These are phyloP conservation scores for Avena atlantica DNA, from an alignment of 176 grass and related monocot species.

Conservation along the genomic window DNA sequence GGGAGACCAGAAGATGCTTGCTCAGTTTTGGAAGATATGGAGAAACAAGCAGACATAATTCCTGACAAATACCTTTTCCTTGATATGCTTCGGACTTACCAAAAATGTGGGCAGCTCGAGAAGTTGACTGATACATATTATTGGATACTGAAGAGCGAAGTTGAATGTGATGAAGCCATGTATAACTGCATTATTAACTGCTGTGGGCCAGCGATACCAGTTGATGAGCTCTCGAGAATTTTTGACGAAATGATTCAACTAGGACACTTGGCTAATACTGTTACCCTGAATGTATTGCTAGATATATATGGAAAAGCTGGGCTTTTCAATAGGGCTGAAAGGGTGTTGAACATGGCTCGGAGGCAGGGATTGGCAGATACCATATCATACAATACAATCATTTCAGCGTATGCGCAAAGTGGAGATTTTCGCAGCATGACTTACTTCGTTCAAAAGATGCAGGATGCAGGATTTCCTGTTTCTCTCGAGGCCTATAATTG, in stretches of 20 bases:
- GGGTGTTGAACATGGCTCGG: conserved; percentile 74
- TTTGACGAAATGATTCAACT: conserved; percentile 86
- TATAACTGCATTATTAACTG: conserved; percentile 98
- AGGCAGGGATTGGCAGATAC: conserved; percentile 71
- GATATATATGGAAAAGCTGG: conserved; percentile 85
- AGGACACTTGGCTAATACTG: conserved; percentile 60
- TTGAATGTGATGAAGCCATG: conserved; percentile 83
- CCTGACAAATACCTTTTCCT: conserved; percentile 89
- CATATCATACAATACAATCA: conserved; percentile 93
- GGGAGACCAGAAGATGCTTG: conserved; percentile 64
- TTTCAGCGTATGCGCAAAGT: conserved; percentile 71
- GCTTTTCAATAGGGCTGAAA: conserved; percentile 74
- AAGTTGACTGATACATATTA: conserved; percentile 87
- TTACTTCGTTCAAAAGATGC: conserved; percentile 72
- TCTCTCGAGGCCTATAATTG: conserved; percentile 83
- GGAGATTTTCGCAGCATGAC: conserved; percentile 72
- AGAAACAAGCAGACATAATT: conserved; percentile 80
- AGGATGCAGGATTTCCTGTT: conserved; percentile 66
- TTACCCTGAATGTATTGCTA: conserved; percentile 90
- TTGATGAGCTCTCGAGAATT: conserved; percentile 86
- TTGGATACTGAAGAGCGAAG: conserved; percentile 71
- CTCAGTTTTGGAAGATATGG: conserved; percentile 76
- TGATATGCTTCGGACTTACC: conserved; percentile 87
- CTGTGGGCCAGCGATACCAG: conserved; percentile 72
- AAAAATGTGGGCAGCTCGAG: conserved; percentile 66